Evolutionary conservation across 2,329 filamentous ascomycete genomes (phyloP).

Genomic region (Colletotrichum phormii): DNA sequence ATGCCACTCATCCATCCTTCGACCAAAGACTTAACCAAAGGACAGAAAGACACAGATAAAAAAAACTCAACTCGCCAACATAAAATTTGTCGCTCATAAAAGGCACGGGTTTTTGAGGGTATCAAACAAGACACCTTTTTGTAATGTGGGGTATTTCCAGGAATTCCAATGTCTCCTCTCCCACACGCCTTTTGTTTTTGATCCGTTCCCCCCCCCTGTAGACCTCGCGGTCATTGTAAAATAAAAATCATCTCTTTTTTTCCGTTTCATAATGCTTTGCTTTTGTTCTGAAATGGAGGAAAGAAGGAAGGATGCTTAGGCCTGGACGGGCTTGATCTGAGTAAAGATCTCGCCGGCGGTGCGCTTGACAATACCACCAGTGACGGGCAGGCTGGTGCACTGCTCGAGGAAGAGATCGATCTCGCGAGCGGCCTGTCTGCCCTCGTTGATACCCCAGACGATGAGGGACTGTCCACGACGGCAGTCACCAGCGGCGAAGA

Average conservation of each 20-base stretch:
- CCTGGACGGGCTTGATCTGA: constrained; percentile 39
- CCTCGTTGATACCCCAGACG: constrained; percentile 99
- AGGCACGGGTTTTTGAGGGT: constrained; percentile 2
- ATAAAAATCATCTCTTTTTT: neutral
- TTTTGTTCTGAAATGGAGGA: neutral
- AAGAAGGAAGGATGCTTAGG: constrained; percentile 28
- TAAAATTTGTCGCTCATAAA: neutral
- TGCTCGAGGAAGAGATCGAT: constrained; percentile 89
- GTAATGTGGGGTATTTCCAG: constrained; percentile 8
- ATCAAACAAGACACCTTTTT: constrained; percentile 11
- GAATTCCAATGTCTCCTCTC: neutral
- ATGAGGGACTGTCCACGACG: constrained; percentile 94
- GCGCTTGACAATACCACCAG: constrained; percentile 91
- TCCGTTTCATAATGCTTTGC: neutral
- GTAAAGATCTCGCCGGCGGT: constrained; percentile 78
- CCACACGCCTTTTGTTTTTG: neutral
- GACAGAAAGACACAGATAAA: neutral
- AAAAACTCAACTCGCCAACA: neutral
- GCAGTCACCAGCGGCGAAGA: constrained; percentile 96
- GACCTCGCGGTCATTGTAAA: neutral
- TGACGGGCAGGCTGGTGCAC: constrained; percentile 84
- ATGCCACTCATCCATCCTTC: neutral
- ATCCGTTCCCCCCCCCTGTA: too few species aligned
- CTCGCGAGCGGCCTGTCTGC: constrained; percentile 90
- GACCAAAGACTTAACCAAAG: neutral